A percentile compares a stretch with the other conserved stretches of the same genome.
Conservation (phyloP, 495 filamentous ascomycete species). For the Collariella sp. region DNA sequence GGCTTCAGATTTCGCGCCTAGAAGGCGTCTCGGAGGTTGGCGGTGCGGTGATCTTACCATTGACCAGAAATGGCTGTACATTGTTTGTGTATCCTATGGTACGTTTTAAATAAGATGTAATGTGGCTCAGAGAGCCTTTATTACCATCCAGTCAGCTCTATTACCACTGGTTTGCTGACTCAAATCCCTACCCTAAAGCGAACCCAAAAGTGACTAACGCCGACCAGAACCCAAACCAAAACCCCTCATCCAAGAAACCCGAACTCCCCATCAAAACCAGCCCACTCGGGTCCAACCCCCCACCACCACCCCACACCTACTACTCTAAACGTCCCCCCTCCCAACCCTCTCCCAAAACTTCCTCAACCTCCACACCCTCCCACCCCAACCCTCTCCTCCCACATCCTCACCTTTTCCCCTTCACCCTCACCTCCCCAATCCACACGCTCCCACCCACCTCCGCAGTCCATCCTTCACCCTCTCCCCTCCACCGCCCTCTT, state of each 20-base stretch:
- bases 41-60: not conserved
- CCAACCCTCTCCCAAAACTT: slow-evolving; percentile 46
- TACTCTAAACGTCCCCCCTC: slow-evolving; percentile 9
- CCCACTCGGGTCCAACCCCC: slow-evolving; percentile 19
- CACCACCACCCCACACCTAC: slow-evolving; percentile 42
- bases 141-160: not conserved
- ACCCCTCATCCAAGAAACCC: not conserved
- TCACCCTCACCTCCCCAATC: slow-evolving; percentile 34
- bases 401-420: slow-evolving; percentile 30
- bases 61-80: slow-evolving; percentile 2
- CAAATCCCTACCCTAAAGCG: too few relatives aligned
- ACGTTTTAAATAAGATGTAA: not conserved
- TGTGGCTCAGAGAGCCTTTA: not conserved
- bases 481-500: slow-evolving; percentile 45
- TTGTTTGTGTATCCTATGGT: slow-evolving; percentile 9
- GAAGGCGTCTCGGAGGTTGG: not conserved
- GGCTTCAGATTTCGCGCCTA: slow-evolving; percentile 54
- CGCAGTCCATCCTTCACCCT: slow-evolving; percentile 47
- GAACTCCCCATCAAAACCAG: not conserved
- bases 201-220: not conserved
- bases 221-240: not conserved
- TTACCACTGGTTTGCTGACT: too few relatives aligned
- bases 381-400: slow-evolving; percentile 37
- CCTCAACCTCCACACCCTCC: slow-evolving; percentile 43
- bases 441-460: slow-evolving; percentile 43